These are phyloP conservation scores for Carex myosuroides DNA, from an alignment of 176 grass and related monocot genomes.

Conservation along the genomic window DNA sequence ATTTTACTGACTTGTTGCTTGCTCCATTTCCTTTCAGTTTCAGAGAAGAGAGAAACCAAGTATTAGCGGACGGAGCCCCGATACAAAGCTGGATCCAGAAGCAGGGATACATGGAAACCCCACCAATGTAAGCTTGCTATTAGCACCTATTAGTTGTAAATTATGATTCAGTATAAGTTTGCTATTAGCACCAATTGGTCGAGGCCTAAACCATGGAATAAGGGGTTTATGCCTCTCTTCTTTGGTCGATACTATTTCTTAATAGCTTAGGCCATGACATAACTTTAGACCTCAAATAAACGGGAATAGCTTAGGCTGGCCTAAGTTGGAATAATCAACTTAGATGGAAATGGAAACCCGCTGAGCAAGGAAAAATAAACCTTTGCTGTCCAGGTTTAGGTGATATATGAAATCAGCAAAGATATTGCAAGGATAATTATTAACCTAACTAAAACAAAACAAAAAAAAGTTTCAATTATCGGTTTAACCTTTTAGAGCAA, in stretches of 20 bases:
- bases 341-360: neutral
- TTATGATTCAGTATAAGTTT: neutral
- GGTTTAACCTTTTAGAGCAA: neutral
- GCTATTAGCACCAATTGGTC: too few species aligned
- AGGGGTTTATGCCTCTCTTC: too few species aligned
- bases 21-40: neutral
- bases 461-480: neutral
- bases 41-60: conserved; percentile 4
- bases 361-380: neutral
- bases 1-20: neutral
- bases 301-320: too few species aligned
- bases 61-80: neutral
- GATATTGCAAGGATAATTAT: neutral
- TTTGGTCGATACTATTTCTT: too few species aligned
- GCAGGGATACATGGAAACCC: neutral
- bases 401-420: neutral
- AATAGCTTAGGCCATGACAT: too few species aligned
- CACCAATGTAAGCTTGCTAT: neutral
- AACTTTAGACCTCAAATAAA: too few species aligned
- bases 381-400: neutral
- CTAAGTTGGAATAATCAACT: too few species aligned
- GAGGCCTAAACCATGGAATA: too few species aligned
- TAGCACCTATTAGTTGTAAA: neutral
- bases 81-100: neutral
- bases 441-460: neutral